A percentile compares a stretch with the other conserved stretches of the same genome.
Evolutionary conservation across 1,284 basidiomycete species (phyloP).

Genomic region (Chondrostereum purpureum): DNA sequence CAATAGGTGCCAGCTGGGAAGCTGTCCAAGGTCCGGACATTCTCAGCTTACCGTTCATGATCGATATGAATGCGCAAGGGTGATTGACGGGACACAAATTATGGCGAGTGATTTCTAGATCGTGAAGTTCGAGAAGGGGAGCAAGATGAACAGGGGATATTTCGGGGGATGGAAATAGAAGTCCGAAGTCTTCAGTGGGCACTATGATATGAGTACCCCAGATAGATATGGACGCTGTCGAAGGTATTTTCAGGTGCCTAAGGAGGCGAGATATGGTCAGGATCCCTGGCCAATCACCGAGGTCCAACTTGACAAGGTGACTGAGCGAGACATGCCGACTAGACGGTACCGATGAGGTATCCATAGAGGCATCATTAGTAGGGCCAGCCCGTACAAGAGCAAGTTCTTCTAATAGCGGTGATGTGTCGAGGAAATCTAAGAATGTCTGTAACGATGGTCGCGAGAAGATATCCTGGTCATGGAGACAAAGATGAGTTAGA

Average conservation of each 20-base stretch:
- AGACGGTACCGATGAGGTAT: not conserved
- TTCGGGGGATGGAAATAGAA: not conserved
- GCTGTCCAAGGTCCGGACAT: too few species aligned
- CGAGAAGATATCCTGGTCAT: not conserved
- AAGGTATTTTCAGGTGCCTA: not conserved
- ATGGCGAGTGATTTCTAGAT: not conserved
- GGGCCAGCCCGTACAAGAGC: conserved; percentile 4
- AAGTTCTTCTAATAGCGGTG: conserved; percentile 2
- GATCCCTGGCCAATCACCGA: not conserved
- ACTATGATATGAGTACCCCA: not conserved
- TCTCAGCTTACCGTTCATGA: too few species aligned
- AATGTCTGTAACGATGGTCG: conserved; percentile 1
- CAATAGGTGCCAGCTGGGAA: too few species aligned
- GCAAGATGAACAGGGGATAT: not conserved
- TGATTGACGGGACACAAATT: not conserved
- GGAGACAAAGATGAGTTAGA: conserved; percentile 4
- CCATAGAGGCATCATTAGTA: conserved; percentile 1
- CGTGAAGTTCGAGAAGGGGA: not conserved
- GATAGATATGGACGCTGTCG: not conserved
- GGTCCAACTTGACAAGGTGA: not conserved
- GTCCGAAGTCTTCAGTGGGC: not conserved
- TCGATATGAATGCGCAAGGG: too few species aligned
- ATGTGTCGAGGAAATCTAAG: conserved; percentile 4
- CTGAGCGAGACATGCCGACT: not conserved
- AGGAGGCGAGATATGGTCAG: not conserved